Percentiles rank a stretch among this genome's conserved stretches.
Conservation (phyloP, 2,329 filamentous ascomycete species). For the Orbilia brochopaga region DNA sequence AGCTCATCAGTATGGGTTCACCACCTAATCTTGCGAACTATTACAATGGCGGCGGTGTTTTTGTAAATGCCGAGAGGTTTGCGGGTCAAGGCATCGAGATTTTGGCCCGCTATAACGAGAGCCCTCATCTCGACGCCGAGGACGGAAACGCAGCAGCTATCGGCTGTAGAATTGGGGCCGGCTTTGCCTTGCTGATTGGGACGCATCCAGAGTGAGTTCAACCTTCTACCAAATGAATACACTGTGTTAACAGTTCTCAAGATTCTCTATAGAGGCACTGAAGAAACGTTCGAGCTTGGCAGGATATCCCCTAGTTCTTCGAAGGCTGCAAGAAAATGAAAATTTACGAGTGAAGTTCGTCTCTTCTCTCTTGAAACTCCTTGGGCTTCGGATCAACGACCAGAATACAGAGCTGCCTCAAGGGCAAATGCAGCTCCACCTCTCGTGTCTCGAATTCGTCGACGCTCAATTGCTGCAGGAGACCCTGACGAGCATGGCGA, state of each 20-base stretch:
- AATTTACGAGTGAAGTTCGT: constrained; percentile 74
- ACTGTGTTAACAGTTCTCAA: constrained; percentile 57
- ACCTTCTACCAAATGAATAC: constrained; percentile 40
- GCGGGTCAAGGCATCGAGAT: constrained; percentile 74
- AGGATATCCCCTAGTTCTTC: constrained; percentile 72
- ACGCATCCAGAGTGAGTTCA: constrained; percentile 84
- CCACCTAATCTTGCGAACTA: constrained; percentile 75
- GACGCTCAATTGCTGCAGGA: constrained; percentile 71
- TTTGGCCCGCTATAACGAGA: constrained; percentile 77
- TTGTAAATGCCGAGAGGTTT: constrained; percentile 75
- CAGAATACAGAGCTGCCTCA: constrained; percentile 65
- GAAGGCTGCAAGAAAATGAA: constrained; percentile 72
- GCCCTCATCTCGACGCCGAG: constrained; percentile 77
- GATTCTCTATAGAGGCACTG: constrained; percentile 82
- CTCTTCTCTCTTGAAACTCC: constrained; percentile 76
- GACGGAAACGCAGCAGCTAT: constrained; percentile 77
- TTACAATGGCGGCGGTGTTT: constrained; percentile 93
- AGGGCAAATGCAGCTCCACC: constrained; percentile 69
- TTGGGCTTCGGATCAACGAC: constrained; percentile 79
- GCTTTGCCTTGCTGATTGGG: constrained; percentile 78
- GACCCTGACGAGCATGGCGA: not conserved
- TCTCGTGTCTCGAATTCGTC: constrained; percentile 71
- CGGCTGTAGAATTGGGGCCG: constrained; percentile 80
- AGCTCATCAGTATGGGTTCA: constrained; percentile 58
- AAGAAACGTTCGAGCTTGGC: constrained; percentile 70